phyloP scores from a whole-genome alignment of 139 green algal species.

The Ettlia oleoabundans region DNA sequence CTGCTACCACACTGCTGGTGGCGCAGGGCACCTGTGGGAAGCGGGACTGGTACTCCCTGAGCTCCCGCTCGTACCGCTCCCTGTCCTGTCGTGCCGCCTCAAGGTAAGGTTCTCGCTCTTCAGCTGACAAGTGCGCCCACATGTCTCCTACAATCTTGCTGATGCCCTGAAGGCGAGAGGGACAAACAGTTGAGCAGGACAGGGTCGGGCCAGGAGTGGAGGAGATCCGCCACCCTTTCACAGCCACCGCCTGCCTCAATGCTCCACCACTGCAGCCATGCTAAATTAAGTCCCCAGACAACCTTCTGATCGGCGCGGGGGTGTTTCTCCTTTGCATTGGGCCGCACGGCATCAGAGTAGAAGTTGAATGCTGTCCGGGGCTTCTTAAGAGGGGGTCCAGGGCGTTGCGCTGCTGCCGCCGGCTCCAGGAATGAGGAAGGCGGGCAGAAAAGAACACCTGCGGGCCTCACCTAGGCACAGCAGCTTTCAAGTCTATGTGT shows the following conservation, averaged over 20 bases:
- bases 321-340: neutral
- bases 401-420: neutral
- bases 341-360: constrained; percentile 4
- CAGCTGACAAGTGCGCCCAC: constrained; percentile 4
- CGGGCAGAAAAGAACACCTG: constrained; percentile 10
- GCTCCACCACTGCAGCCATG: no score
- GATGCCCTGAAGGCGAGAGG: neutral
- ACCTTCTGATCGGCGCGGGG: constrained; percentile 16
- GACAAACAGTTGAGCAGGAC: neutral
- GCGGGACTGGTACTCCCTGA: neutral
- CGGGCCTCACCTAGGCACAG: no score
- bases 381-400: neutral
- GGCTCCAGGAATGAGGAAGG: neutral
- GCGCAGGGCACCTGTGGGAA: constrained; percentile 2
- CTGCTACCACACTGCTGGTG: neutral
- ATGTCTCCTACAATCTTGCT: constrained; percentile 21
- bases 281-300: no score
- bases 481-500: no score
- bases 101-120: neutral
- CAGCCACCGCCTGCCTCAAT: no score
- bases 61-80: constrained; percentile 22
- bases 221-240: no score
- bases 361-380: constrained; percentile 25
- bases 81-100: constrained; percentile 7
- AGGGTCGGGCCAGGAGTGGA: no score